phyloP scores from a whole-genome alignment of 1,284 basidiomycete genomes.

The Peniophora sp. region DNA sequence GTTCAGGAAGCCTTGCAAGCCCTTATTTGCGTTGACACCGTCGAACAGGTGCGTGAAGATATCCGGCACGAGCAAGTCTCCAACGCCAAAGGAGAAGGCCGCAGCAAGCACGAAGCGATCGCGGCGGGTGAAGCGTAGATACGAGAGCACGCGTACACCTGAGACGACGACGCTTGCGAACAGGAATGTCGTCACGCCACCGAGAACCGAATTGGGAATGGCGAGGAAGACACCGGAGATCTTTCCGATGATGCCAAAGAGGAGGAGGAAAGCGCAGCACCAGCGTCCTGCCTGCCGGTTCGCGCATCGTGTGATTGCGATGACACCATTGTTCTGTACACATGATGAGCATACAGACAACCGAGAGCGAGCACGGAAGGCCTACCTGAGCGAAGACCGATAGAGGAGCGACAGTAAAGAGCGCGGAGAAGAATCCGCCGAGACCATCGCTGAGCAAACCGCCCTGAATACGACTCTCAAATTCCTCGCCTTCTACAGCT shows the following conservation, averaged over 20 bases:
- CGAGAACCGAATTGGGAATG: conserved; percentile 74
- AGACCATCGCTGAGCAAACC: conserved; percentile 76
- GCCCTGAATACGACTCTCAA: conserved; percentile 79
- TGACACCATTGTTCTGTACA: conserved; percentile 67
- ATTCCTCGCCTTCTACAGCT: conserved; percentile 59
- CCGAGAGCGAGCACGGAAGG: not conserved
- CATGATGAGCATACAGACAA: not conserved
- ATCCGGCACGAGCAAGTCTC: conserved; percentile 53
- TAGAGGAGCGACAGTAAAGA: conserved; percentile 76
- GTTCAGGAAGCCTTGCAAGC: conserved; percentile 64
- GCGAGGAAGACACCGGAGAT: conserved; percentile 71
- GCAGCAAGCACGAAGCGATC: conserved; percentile 75
- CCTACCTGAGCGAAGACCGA: conserved; percentile 71
- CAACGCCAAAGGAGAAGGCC: conserved; percentile 67
- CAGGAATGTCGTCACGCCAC: conserved; percentile 75
- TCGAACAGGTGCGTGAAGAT: conserved; percentile 68
- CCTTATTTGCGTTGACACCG: conserved; percentile 50
- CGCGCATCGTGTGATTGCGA: conserved; percentile 67
- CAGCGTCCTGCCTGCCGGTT: conserved; percentile 64
- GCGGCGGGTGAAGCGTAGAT: conserved; percentile 57
- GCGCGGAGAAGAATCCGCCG: conserved; percentile 65
- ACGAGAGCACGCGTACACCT: conserved; percentile 68
- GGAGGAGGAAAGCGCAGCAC: conserved; percentile 61
- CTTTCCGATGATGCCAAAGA: conserved; percentile 68
- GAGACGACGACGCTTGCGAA: conserved; percentile 59